A percentile compares a stretch with the other conserved stretches of the same genome.
phyloP scores from a whole-genome alignment of 2,329 filamentous ascomycete species.

The Alternaria dauci region DNA sequence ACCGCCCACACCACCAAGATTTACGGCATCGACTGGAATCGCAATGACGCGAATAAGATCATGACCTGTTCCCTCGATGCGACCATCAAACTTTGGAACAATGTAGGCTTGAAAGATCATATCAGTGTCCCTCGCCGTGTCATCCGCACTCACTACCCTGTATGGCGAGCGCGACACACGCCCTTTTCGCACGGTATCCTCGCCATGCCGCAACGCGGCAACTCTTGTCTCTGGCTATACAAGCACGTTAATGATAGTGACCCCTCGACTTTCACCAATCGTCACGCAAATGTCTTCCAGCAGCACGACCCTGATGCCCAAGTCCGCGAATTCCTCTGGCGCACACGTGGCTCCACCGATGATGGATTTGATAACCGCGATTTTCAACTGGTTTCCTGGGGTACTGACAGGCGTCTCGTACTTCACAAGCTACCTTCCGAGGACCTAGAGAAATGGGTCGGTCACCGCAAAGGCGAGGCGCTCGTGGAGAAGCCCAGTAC shows the following conservation, averaged over 20 bases:
- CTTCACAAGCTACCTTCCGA: constrained; percentile 76
- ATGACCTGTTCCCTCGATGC: constrained; percentile 91
- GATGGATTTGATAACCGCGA: constrained; percentile 82
- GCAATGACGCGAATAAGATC: constrained; percentile 74
- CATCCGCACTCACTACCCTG: constrained; percentile 83
- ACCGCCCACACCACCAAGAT: constrained; percentile 92
- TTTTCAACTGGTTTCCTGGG: constrained; percentile 94
- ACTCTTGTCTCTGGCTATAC: constrained; percentile 85
- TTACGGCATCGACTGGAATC: constrained; percentile 94
- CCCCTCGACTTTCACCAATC: constrained; percentile 29
- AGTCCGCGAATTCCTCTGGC: constrained; percentile 92
- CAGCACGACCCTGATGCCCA: constrained; percentile 63
- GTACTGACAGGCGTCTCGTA: constrained; percentile 81
- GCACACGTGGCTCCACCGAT: constrained; percentile 71
- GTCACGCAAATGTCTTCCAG: constrained; percentile 58
- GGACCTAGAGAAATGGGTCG: constrained; percentile 70
- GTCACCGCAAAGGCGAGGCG: constrained; percentile 73
- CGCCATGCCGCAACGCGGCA: constrained; percentile 91
- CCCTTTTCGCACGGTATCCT: constrained; percentile 87
- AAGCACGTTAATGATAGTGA: constrained; percentile 65
- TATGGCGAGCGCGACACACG: constrained; percentile 90
- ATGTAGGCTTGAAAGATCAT: constrained; percentile 64
- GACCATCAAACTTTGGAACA: constrained; percentile 95
- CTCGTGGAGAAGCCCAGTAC: constrained; percentile 72
- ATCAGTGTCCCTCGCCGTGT: constrained; percentile 60